Evolutionary conservation across 495 filamentous ascomycete genomes (phyloP).

Genomic region (Lasiosphaeris hirsuta): DNA sequence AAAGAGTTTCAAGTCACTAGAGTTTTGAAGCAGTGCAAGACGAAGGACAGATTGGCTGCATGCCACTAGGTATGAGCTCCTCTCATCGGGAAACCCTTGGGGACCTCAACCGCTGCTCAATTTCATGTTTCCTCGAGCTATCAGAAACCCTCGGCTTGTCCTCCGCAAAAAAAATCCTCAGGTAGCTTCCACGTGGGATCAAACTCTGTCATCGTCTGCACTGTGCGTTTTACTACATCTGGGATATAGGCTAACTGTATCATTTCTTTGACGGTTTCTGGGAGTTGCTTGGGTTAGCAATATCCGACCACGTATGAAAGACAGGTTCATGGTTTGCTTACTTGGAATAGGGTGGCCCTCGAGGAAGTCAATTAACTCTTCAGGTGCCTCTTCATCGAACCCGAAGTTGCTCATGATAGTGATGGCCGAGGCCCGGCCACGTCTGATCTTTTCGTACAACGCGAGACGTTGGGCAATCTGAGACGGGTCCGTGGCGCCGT

Average conservation of each 20-base stretch:
- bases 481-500: slow-evolving; percentile 10
- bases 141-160: too few relatives aligned
- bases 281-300: not conserved
- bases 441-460: slow-evolving; percentile 50
- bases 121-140: too few relatives aligned
- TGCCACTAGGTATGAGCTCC: too few relatives aligned
- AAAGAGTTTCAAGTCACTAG: too few relatives aligned
- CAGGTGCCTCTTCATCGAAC: slow-evolving; percentile 18
- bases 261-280: slow-evolving; percentile 9
- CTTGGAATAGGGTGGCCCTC: slow-evolving; percentile 13
- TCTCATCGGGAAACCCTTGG: too few relatives aligned
- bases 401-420: slow-evolving; percentile 44
- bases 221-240: slow-evolving; percentile 19
- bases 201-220: slow-evolving; percentile 13
- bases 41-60: too few relatives aligned
- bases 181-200: slow-evolving; percentile 20
- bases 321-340: not conserved
- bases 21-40: too few relatives aligned
- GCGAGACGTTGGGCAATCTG: slow-evolving; percentile 42
- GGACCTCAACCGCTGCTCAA: too few relatives aligned
- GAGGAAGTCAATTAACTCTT: slow-evolving; percentile 16
- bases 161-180: slow-evolving; percentile 7
- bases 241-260: slow-evolving; percentile 20
- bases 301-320: not conserved
- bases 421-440: slow-evolving; percentile 49